Base-by-base conservation (phyloP, 805 yeast genomes). In the Blastobotrys americana region DNA sequence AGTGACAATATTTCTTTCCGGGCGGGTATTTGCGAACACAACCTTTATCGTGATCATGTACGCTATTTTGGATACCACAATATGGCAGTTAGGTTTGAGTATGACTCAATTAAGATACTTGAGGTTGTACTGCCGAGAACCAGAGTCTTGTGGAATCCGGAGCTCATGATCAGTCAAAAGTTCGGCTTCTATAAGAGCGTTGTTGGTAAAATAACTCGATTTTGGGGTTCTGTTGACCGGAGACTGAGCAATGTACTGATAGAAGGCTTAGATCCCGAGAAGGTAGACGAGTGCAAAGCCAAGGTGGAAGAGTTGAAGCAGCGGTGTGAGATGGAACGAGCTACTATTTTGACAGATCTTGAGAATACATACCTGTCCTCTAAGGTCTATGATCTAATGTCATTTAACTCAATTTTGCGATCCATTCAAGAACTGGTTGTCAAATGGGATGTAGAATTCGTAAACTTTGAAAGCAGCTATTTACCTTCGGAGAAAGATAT, bases 401-500 rank as follows among this genome's bases (percentile, higher is more conserved):
- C 78, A 9, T 64, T 93, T 52, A 93, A 94, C 56, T 66, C 75
- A 0, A 74, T 84, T 2, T 64, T 88, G 21, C 69, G 90, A 54
- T 74, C 74, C 28, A 69, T 90, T 15, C 96, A 90, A 56, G 88
- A 83, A 45, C 66, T 80, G 22, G 89, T 95, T 2, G 88, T 86
- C 18, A 75, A 71, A 34, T 93, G 97, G 97, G 96, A 90, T 63
- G 55, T 64, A 18, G 95, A 82, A 46, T 88, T 93, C 55, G 73
- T 77, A 31, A 83, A 77, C 5, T 90, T 93, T 65, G 97, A 85
- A 48, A 73, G 73, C 37, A 72, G 72, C 17, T 93, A 75, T 58
- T 72, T 90, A 48, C 97, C 97, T 1, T 79, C 95, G 5, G 97
- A 93, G 61, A 85, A 82, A 56, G 98, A 93, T 71, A 84, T 93